These are phyloP conservation scores for Cucumis hystrix DNA, from an alignment of 306 rosid genomes.

Conservation along the genomic window DNA sequence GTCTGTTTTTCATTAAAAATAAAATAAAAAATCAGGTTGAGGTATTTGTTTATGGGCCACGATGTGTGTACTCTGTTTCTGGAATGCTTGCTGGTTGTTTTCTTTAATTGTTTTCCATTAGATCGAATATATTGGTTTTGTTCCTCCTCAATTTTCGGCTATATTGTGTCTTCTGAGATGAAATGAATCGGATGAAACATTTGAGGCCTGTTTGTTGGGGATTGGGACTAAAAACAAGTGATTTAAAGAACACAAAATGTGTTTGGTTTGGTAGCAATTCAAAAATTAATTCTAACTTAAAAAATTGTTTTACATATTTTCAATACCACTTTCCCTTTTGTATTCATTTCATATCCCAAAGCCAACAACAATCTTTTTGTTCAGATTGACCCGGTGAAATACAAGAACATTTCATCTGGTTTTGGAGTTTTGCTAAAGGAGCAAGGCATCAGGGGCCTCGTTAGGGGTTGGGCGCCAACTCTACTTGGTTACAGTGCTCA, in stretches of 20 bases:
- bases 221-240: too few species aligned
- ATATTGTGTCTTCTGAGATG: neutral
- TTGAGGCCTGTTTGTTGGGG: too few species aligned
- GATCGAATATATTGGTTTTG: neutral
- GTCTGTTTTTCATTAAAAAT: too few species aligned
- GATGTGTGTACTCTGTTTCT: too few species aligned
- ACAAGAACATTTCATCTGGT: conserved; percentile 77
- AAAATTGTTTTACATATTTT: too few species aligned
- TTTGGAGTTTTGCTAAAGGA: conserved; percentile 84
- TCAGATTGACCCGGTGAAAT: conserved; percentile 88
- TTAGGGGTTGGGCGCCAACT: conserved; percentile 98
- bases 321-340: neutral
- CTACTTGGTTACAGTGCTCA: conserved; percentile 96
- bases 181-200: neutral
- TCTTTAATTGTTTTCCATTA: neutral
- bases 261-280: too few species aligned
- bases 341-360: neutral
- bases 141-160: too few species aligned
- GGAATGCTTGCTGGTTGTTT: neutral
- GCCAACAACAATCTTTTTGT: neutral
- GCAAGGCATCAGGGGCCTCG: conserved; percentile 82
- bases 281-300: too few species aligned
- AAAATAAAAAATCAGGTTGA: too few species aligned
- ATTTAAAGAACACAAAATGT: too few species aligned
- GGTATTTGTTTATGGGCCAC: too few species aligned